Percentiles rank a stretch among this genome's conserved stretches.
Conservation (phyloP, 305 asterid species). For the Fraxinus angustifolia region DNA sequence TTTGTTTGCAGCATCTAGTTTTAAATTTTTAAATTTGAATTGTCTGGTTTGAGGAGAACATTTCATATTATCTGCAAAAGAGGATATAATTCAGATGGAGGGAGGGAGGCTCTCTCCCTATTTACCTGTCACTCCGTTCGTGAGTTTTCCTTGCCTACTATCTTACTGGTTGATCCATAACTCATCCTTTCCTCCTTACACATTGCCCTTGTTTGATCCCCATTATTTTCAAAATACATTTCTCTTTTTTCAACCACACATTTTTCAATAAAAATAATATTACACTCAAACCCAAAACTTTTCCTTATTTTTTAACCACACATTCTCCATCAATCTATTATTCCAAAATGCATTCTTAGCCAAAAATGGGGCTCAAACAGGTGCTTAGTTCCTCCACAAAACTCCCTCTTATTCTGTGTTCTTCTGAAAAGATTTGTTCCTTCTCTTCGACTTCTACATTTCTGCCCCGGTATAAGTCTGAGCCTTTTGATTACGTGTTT, state of each 20-base stretch:
- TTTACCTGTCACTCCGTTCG: background rate
- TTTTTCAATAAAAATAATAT: background rate
- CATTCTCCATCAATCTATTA: background rate
- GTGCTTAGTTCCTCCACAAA: background rate
- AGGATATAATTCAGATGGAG: background rate
- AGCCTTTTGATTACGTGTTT: background rate
- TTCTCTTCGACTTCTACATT: background rate
- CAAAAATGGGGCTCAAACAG: background rate
- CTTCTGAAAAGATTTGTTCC: background rate
- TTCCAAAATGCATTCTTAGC: background rate
- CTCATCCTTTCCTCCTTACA: background rate
- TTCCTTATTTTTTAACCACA: background rate
- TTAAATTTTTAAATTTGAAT: background rate
- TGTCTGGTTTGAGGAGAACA: background rate
- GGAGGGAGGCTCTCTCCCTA: background rate
- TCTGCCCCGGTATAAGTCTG: background rate
- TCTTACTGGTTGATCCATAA: background rate
- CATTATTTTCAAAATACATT: background rate
- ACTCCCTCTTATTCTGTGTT: background rate
- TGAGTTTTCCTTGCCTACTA: background rate
- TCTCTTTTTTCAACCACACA: background rate
- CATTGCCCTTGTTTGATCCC: background rate
- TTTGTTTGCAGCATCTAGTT: constrained; percentile 15
- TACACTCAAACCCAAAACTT: background rate
- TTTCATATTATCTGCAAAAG: background rate